phyloP scores from a whole-genome alignment of 2,329 filamentous ascomycete species.

The Tolypocladium album region DNA sequence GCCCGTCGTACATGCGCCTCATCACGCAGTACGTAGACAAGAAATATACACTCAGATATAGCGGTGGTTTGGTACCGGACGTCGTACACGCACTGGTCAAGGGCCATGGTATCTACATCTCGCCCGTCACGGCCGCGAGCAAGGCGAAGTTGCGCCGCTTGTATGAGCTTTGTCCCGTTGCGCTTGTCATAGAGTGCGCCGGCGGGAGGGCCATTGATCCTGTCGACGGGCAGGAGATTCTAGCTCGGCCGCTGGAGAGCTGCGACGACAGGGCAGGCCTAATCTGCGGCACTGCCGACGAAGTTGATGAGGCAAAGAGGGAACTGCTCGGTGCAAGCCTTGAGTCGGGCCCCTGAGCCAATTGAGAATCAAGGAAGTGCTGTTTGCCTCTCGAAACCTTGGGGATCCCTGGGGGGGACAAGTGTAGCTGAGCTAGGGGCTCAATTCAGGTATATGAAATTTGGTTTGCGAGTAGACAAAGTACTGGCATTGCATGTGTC shows the following conservation, averaged over 20 bases:
- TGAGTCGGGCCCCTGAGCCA: background rate
- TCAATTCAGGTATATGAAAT: background rate
- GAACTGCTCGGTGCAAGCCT: background rate
- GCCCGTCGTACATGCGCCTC: constrained; percentile 35
- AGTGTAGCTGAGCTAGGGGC: background rate
- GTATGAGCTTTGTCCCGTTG: constrained; percentile 51
- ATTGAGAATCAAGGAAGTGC: background rate
- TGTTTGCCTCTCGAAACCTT: background rate
- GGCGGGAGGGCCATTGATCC: constrained; percentile 46
- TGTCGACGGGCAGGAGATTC: constrained; percentile 25
- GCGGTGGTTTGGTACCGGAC: constrained; percentile 51
- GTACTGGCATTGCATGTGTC: background rate
- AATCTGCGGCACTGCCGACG: constrained; percentile 37
- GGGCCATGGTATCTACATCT: constrained; percentile 50
- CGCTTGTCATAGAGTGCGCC: constrained; percentile 48
- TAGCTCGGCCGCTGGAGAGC: constrained; percentile 24
- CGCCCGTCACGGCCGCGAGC: constrained; percentile 39
- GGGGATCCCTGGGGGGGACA: background rate
- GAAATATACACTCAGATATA: constrained; percentile 49
- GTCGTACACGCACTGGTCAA: constrained; percentile 49
- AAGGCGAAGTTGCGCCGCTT: constrained; percentile 46
- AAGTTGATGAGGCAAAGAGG: constrained; percentile 28
- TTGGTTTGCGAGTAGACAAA: background rate
- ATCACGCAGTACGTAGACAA: constrained; percentile 37
- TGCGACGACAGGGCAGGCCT: constrained; percentile 40